Conservation (phyloP, 805 yeast genomes). For the Wickerhamiella dianesei region DNA sequence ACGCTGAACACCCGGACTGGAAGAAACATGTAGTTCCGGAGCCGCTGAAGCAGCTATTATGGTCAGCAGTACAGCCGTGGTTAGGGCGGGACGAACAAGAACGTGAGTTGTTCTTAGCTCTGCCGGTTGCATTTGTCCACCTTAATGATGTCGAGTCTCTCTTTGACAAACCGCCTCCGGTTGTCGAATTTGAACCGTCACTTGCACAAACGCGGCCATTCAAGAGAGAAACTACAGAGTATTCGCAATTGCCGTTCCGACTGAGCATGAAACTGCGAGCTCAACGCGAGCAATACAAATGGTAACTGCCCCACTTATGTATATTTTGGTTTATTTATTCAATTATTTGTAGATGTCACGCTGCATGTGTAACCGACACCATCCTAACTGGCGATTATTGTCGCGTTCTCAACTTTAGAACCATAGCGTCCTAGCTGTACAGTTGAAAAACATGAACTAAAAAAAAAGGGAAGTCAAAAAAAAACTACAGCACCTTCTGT, state of each 20-base stretch:
- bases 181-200: not conserved
- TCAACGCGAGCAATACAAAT: not conserved
- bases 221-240: not conserved
- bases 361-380: no score
- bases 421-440: no score
- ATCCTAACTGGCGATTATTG: no score
- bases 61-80: constrained; percentile 24
- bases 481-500: not conserved
- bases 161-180: not conserved
- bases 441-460: no score
- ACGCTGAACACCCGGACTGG: constrained; percentile 20
- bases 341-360: no score
- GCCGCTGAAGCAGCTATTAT: constrained; percentile 21
- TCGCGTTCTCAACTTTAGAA: no score
- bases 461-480: not conserved
- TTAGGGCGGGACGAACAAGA: constrained; percentile 23
- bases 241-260: not conserved
- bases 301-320: no score
- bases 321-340: no score
- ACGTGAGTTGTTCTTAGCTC: constrained; percentile 17
- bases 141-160: constrained; percentile 15
- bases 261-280: not conserved
- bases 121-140: constrained; percentile 23
- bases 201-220: not conserved
- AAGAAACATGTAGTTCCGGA: constrained; percentile 12